phyloP scores from a whole-genome alignment of 2,329 filamentous ascomycete genomes.

The Fusarium proliferatum region DNA sequence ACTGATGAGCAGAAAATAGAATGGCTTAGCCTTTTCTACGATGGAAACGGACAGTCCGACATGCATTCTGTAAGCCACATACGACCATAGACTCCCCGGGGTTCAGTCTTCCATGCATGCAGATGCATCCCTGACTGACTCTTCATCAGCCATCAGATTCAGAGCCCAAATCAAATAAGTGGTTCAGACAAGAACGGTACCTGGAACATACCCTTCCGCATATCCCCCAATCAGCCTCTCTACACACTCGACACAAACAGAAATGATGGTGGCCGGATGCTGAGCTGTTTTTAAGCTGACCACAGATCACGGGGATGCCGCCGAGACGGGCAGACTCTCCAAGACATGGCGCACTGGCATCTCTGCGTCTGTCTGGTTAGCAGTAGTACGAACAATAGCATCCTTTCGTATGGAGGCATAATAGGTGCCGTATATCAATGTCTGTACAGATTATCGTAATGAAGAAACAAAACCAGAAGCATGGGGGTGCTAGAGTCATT shows the following conservation, averaged over 20 bases:
- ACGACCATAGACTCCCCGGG: conserved; percentile 25
- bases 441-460: background rate
- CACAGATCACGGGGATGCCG: conserved; percentile 36
- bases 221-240: conserved; percentile 34
- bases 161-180: conserved; percentile 8
- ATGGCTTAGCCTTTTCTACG: conserved; percentile 25
- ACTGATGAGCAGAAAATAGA: conserved; percentile 24
- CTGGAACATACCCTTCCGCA: conserved; percentile 26
- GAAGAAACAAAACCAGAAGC: conserved; percentile 1
- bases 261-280: conserved; percentile 36
- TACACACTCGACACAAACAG: conserved; percentile 7
- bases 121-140: conserved; percentile 31
- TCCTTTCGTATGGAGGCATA: conserved; percentile 17
- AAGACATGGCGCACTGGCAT: conserved; percentile 16
- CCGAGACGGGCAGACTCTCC: conserved; percentile 26
- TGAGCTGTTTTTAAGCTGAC: conserved; percentile 44
- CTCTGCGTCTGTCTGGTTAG: conserved; percentile 27
- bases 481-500: conserved; percentile 7
- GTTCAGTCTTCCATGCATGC: conserved; percentile 30
- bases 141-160: conserved; percentile 5
- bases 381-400: conserved; percentile 23
- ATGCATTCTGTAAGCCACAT: conserved; percentile 36
- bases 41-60: conserved; percentile 34
- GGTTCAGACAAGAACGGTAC: conserved; percentile 32
- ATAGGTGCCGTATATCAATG: conserved; percentile 9